Base-by-base conservation (phyloP, 139 green algal genomes). In the Auxenochlorella pyrenoidosa region DNA sequence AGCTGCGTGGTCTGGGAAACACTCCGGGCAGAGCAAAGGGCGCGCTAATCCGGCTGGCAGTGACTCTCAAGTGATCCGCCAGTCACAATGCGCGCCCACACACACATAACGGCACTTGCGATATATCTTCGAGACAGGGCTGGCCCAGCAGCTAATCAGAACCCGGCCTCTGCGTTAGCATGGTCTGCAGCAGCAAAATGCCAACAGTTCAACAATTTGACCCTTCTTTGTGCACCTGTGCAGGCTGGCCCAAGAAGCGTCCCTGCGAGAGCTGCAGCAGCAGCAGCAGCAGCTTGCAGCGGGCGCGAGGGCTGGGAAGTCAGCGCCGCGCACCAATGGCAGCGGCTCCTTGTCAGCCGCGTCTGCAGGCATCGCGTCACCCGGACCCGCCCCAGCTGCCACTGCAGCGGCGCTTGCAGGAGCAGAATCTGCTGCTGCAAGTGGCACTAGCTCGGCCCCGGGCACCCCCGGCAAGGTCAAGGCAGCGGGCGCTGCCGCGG, bases 181-280 rank as follows among this genome's bases (percentile, higher is more conserved):
- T n/a, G 24, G 8, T 72, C 24, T 72, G 19, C 81, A 51, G n/a
- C n/a, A n/a, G n/a, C n/a, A n/a, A n/a, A n/a, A n/a, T n/a, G n/a
- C n/a, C n/a, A n/a, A n/a, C n/a, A n/a, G n/a, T n/a, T n/a, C n/a
- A n/a, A n/a, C n/a, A n/a, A n/a, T n/a, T n/a, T n/a, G n/a, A n/a
- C n/a, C n/a, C n/a, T n/a, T n/a, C n/a, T n/a, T 83, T 10, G 13
- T n/a, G 58, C 58, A 58, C 79, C 24, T 34, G 0, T 65, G 83
- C 83, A 83, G 83, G 38, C 30, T 88, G 32, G 77, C 84, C 0
- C 54, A 84, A 36, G 75, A 91, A 79, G 86, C 86, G 8, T 88
- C 82, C 5, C n/a, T 91, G 75, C 85, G 68, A 43, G 86, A 90
- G 26, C 47, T 68, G 40, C 40, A 54, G 75, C 28, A 70, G 47